Conservation (phyloP, 441 rosid species). For the Brassica balearica region DNA sequence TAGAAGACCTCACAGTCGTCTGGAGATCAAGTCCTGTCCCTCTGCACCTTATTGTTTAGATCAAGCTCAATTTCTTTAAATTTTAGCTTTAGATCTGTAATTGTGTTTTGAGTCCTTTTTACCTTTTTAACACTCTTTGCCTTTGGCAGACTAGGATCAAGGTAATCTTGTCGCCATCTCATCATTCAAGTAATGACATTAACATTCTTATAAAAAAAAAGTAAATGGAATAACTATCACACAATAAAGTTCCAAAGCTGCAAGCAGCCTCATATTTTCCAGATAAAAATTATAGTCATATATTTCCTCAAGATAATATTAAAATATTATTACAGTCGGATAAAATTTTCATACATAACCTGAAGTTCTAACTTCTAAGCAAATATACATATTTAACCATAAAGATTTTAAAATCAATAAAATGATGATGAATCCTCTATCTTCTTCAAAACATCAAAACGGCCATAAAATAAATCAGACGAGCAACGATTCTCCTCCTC, state of each 20-base stretch:
- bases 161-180: constrained; percentile 39
- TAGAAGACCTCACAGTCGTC: not conserved
- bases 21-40: too few species aligned
- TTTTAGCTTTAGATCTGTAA: too few species aligned
- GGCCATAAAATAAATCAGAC: constrained; percentile 9
- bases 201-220: not conserved
- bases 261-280: not conserved
- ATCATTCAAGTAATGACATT: not conserved
- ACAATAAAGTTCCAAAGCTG: not conserved
- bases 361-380: not conserved
- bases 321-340: not conserved
- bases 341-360: constrained; percentile 8
- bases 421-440: constrained; percentile 23
- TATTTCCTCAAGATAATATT: not conserved
- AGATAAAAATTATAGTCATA: not conserved
- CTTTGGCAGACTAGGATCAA: not conserved
- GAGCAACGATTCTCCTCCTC: constrained; percentile 36
- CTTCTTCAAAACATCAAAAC: constrained; percentile 11
- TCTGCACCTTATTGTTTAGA: too few species aligned
- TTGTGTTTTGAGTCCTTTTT: too few species aligned
- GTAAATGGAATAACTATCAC: not conserved
- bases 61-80: too few species aligned
- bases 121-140: too few species aligned
- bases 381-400: not conserved
- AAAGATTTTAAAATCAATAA: constrained; percentile 19